Conservation (phyloP, 257 asterid genomes). For the Petunia secreta region DNA sequence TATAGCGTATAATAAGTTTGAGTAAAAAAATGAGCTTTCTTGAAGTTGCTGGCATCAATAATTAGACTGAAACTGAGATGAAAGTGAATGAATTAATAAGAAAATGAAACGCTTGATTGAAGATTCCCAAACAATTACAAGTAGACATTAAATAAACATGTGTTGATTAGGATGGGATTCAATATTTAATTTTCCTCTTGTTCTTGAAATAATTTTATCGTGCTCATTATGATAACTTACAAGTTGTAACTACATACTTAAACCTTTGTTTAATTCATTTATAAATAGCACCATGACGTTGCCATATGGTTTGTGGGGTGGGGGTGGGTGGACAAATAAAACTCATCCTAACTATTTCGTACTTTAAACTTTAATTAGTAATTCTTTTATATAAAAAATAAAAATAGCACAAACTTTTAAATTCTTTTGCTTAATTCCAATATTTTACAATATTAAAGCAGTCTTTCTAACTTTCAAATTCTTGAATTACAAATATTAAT, state of each 20-base stretch:
- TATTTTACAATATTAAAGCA: no score
- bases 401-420: no score
- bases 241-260: neutral
- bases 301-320: no score
- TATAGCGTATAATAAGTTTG: neutral
- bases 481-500: no score
- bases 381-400: no score
- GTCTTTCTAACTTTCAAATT: no score
- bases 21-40: neutral
- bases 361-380: no score
- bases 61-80: constrained; percentile 14
- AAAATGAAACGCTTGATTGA: neutral
- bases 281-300: neutral
- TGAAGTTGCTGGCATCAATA: neutral
- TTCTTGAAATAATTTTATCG: neutral
- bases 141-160: neutral
- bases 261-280: neutral
- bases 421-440: no score
- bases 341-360: no score
- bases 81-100: constrained; percentile 3
- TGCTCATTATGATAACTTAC: neutral
- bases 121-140: neutral
- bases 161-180: constrained; percentile 11
- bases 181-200: neutral
- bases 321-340: no score